Evolutionary conservation across 2,329 filamentous ascomycete genomes (phyloP).

Genomic region (Verticillium alfalfae): DNA sequence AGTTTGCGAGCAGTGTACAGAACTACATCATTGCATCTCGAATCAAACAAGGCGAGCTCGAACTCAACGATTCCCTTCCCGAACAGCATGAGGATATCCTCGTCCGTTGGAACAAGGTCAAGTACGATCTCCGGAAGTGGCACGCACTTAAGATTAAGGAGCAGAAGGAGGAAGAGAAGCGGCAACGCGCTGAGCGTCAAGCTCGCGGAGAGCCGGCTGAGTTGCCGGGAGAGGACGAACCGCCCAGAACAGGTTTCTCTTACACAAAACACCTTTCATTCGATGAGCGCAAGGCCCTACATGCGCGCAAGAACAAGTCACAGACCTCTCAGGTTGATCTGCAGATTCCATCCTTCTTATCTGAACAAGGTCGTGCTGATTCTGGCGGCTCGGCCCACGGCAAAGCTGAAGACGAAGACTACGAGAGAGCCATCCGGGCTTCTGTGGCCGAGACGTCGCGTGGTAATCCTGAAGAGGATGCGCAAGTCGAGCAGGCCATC

Average conservation of each 20-base stretch:
- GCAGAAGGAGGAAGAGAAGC: slow-evolving; percentile 24
- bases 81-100: slow-evolving; percentile 62
- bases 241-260: slow-evolving; percentile 39
- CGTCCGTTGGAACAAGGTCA: slow-evolving; percentile 55
- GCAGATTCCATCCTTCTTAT: background rate
- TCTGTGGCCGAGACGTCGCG: slow-evolving; percentile 66
- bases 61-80: slow-evolving; percentile 46
- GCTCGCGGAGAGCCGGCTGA: background rate
- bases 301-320: slow-evolving; percentile 34
- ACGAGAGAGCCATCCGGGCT: slow-evolving; percentile 66
- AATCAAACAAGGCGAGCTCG: slow-evolving; percentile 68
- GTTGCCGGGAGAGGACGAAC: slow-evolving; percentile 13
- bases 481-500: slow-evolving; percentile 66
- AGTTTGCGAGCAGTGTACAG: slow-evolving; percentile 64
- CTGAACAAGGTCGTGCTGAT: background rate
- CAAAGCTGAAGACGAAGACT: slow-evolving; percentile 46
- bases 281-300: slow-evolving; percentile 46
- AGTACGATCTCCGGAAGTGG: slow-evolving; percentile 55
- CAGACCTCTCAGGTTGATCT: background rate
- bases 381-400: background rate
- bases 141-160: slow-evolving; percentile 47
- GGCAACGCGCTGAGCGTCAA: slow-evolving; percentile 14
- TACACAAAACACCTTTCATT: slow-evolving; percentile 41
- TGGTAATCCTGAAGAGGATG: slow-evolving; percentile 65
- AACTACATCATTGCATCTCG: slow-evolving; percentile 77